Percentiles rank a stretch among this genome's conserved stretches.
phyloP scores from a whole-genome alignment of 176 grass and related monocot genomes.

The Triticum timopheevii region DNA sequence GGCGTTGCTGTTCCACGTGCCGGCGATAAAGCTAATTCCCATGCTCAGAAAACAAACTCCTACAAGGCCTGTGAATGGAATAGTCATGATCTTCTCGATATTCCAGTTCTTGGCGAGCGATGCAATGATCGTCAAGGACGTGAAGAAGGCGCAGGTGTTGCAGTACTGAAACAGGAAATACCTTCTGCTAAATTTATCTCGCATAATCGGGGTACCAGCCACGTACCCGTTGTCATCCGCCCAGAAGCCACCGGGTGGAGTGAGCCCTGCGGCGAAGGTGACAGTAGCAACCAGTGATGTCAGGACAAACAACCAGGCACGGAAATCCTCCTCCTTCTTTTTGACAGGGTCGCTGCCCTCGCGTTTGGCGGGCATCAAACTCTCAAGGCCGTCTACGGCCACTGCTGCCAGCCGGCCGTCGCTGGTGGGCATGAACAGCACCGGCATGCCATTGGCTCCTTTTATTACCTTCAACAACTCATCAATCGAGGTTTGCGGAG shows the following conservation, averaged over 20 bases:
- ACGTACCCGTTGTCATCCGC: background rate
- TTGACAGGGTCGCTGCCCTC: too few relatives aligned
- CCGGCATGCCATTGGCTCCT: background rate
- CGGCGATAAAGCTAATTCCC: too few relatives aligned
- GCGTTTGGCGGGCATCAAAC: background rate
- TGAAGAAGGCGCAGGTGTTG: background rate
- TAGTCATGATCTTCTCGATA: too few relatives aligned
- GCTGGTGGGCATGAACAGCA: background rate
- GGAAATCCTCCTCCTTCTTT: background rate
- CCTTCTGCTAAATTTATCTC: rapidly evolving
- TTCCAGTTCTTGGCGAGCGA: background rate
- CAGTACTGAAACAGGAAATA: background rate
- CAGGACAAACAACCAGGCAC: background rate
- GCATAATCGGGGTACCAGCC: background rate
- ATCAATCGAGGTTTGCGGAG: background rate
- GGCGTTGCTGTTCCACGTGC: too few relatives aligned
- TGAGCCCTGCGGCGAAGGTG: background rate
- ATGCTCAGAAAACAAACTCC: too few relatives aligned
- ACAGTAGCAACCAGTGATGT: background rate
- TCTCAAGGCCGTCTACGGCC: background rate
- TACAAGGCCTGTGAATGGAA: too few relatives aligned
- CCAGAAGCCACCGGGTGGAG: background rate
- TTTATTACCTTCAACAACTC: background rate
- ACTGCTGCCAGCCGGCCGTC: background rate
- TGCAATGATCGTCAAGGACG: background rate